Base-by-base conservation (phyloP, 495 filamentous ascomycete species). In the Thozetella sp. region DNA sequence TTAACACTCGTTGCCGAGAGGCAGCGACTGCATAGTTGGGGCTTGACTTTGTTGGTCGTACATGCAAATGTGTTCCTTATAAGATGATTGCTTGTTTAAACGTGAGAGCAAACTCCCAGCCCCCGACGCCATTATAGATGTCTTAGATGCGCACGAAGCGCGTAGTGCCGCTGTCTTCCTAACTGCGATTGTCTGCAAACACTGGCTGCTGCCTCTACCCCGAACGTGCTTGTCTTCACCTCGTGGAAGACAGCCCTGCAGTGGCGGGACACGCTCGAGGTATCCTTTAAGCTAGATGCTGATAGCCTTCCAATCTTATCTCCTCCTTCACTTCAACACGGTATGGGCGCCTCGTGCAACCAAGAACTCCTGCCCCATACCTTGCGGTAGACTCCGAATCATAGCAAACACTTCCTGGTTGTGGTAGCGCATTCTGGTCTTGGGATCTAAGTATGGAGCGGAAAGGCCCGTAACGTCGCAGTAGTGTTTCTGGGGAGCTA, bases 401-500 rank as follows among this genome's bases (percentile, higher is more conserved):
- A 90, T 87, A 17, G 81, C 82, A 77, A 96, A 99, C 25, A 97
- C 84, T 79, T 99, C 95, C 67, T 83, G 87, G 70, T 97, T 84
- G 67, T 94, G 88, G 73, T 97, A 99, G 30, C 93, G 81, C 63
- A 99, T 73, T 52, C 93, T 84, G 13, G 93, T 94, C 80, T 98
- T 98, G 9, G 95, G 95, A 67, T 98, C 94, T 11, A 91, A 88
- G 61, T 99, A 99, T 19, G 88, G 86, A 19, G 92, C 92, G 12
- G 91, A 83, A 62, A 97, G 75, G 20, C 96, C 96, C 6, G 95
- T 98, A 69, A 98, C 83, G 72, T 98, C 96, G 79, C 96, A 98
- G 74, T 97, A 98, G 59, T 88, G 88, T 65, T 84, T 90, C 65
- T 88, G 79, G 63, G 90, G 85, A 19, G 89, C 88, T 27, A 97